These are phyloP conservation scores for Mycena indigotica DNA, from an alignment of 768 basidiomycete species.

Conservation along the genomic window DNA sequence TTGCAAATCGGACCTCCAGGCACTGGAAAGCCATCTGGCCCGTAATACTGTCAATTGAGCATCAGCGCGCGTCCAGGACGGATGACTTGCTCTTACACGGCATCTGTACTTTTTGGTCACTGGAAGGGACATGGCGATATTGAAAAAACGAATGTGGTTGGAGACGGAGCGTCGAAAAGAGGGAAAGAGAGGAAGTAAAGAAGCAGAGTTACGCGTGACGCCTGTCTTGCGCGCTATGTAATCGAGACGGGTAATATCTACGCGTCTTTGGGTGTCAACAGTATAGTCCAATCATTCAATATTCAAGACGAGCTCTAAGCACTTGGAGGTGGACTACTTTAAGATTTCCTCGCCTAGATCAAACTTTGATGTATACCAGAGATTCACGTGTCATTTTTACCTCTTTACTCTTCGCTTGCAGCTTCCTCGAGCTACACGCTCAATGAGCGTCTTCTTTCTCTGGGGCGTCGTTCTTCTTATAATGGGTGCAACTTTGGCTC, in stretches of 20 bases:
- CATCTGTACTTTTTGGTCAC: conserved; percentile 45
- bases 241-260: too few species aligned
- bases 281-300: too few species aligned
- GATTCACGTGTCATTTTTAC: too few species aligned
- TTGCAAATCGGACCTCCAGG: conserved; percentile 41
- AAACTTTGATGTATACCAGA: too few species aligned
- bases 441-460: conserved; percentile 35
- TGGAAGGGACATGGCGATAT: conserved; percentile 11
- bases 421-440: neutral
- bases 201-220: neutral
- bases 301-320: too few species aligned
- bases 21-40: conserved; percentile 43
- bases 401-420: neutral
- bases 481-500: conserved; percentile 40
- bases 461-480: conserved; percentile 28
- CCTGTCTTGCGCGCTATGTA: too few species aligned
- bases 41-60: conserved; percentile 44
- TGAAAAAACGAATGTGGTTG: conserved; percentile 1
- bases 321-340: too few species aligned
- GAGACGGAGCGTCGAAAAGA: neutral
- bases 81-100: conserved; percentile 38
- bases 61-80: neutral
- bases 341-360: too few species aligned
- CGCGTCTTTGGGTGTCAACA: too few species aligned
- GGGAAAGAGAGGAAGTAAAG: neutral